Conservation (phyloP, 1,139 yeast species). For the Maudiozyma humilis region DNA sequence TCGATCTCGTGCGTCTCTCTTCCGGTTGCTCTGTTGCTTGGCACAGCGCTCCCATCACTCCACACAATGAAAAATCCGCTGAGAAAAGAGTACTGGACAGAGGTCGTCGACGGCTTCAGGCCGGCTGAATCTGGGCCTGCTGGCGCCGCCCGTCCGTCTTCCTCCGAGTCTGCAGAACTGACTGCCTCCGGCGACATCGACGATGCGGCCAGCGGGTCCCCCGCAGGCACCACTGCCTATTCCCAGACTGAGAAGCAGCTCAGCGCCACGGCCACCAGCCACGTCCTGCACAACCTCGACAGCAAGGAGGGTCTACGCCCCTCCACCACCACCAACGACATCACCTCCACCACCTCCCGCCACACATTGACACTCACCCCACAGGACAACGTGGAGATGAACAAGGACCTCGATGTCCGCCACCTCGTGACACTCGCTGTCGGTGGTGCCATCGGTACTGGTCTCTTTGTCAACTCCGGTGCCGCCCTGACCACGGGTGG, state of each 20-base stretch:
- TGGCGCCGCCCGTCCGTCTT: no score
- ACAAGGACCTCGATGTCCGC: constrained; percentile 55
- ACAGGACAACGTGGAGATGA: constrained; percentile 10
- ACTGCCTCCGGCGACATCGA: no score
- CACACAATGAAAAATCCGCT: constrained; percentile 11
- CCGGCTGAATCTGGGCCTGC: constrained; percentile 8
- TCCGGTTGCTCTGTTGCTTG: no score
- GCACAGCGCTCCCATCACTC: not conserved
- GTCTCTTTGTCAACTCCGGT: constrained; percentile 57
- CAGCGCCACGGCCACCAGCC: not conserved
- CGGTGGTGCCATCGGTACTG: constrained; percentile 78
- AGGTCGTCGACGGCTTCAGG: constrained; percentile 17
- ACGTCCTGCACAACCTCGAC: not conserved
- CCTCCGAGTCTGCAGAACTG: not conserved
- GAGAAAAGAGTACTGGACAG: constrained; percentile 18
- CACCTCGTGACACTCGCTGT: constrained; percentile 74
- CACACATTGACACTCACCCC: constrained; percentile 9
- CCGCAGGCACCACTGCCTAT: not conserved
- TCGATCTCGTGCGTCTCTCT: no score
- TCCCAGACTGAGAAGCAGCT: not conserved
- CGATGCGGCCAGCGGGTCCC: not conserved
- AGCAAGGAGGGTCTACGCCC: constrained; percentile 3
- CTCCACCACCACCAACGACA: constrained; percentile 5
- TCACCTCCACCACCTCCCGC: constrained; percentile 3
- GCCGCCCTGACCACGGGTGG: constrained; percentile 57